A percentile compares a stretch with the other conserved stretches of the same genome.
Evolutionary conservation across 257 asterid genomes (phyloP).

Genomic region (Voacanga thouarsii): DNA sequence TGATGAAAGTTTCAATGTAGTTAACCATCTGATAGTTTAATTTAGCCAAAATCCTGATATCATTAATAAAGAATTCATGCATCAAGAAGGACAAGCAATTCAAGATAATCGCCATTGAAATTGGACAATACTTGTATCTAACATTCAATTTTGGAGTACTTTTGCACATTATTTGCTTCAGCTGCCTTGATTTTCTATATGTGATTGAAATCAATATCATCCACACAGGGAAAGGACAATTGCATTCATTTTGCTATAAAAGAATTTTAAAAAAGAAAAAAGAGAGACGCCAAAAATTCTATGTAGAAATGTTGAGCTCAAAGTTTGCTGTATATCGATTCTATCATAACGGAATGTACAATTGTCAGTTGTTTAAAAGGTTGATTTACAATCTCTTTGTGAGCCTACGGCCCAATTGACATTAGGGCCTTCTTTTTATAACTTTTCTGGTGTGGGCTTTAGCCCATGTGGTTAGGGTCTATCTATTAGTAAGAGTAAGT

Average conservation of each 20-base stretch:
- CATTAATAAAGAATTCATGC: not conserved
- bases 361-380: not conserved
- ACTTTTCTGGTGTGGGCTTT: no score
- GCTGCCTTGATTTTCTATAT: not conserved
- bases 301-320: not conserved
- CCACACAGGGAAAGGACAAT: not conserved
- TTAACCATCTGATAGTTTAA: not conserved
- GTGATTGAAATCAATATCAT: no score
- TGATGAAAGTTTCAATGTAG: not conserved
- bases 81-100: not conserved
- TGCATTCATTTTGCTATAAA: not conserved
- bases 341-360: not conserved
- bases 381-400: constrained; percentile 20
- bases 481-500: no score
- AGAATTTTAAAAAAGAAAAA: not conserved
- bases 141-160: not conserved
- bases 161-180: not conserved
- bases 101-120: no score
- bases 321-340: not conserved
- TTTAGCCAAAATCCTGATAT: not conserved
- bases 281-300: not conserved
- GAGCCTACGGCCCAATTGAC: no score
- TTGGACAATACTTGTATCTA: not conserved
- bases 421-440: no score
- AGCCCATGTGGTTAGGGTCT: no score